Evolutionary conservation across 495 filamentous ascomycete species (phyloP), one percentile per base, ranked within the genome.

Genomic region (Cudoniella acicularis): DNA sequence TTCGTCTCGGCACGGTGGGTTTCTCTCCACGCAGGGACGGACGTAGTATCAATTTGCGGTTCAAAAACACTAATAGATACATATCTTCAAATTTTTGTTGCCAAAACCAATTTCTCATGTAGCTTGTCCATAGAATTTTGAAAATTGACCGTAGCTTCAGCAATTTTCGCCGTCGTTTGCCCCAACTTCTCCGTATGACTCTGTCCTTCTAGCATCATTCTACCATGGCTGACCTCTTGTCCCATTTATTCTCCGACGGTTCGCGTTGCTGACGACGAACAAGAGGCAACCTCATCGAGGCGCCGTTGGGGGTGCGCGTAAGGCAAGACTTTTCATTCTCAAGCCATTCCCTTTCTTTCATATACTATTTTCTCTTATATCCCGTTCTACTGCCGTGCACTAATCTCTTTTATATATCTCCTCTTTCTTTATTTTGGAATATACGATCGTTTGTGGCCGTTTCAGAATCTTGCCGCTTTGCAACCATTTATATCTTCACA

Each of bases 261-360:
- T 36, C 30, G 30, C 13, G 30, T 36, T 36, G 30, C 30, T 36
- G 30, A 36, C 30, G 30, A 36, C 30, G 30, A 36, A 6, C 6
- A 4, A 36, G 30, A 36, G 13, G 30, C 13, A 41, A 41, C 36
- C 43, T 46, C 8, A 21, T 3, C 8, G 6, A n/a, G 43, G 43
- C 43, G 43, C 43, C 8, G 43, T 46, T n/a, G 13, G 30, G n/a
- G 9, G 3, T 41, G 51, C 24, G 6, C 43, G 43, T 46, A 46
- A 46, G 8, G 43, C 43, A 6, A 46, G 52, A 89, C 71, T 63
- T 63, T 2, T 66, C 56, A 57, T 77, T 74, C 41, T 77, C 75
- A 21, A 68, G 63, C 16, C 24, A 25, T 17, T 10, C 10, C 24
- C 43, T 45, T 42, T 42, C 25, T 47, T 47, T 47, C n/a, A 17